phyloP scores from a whole-genome alignment of 139 green algal species.

The Monoraphidium neglectum region DNA sequence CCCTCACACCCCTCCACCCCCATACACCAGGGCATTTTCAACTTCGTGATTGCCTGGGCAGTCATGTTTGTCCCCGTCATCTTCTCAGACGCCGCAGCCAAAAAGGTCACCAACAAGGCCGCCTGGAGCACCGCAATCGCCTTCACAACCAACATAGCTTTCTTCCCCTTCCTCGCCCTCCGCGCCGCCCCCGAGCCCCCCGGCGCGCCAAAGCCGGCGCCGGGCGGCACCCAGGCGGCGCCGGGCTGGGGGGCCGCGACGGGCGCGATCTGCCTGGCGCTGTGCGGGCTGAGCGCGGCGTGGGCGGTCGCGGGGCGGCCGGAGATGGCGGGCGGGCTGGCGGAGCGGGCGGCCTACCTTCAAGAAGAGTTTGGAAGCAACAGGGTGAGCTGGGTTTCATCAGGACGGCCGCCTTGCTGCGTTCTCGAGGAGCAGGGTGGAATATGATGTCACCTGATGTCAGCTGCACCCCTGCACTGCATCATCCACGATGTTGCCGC shows the following conservation, averaged over 20 bases:
- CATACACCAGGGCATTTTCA: slow-evolving; percentile 77
- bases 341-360: slow-evolving; percentile 54
- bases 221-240: slow-evolving; percentile 24
- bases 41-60: slow-evolving; percentile 76
- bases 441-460: not conserved
- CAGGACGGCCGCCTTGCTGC: not conserved
- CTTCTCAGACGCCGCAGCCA: slow-evolving; percentile 54
- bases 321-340: slow-evolving; percentile 69
- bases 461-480: not conserved
- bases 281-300: slow-evolving; percentile 64
- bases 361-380: slow-evolving; percentile 37
- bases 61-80: slow-evolving; percentile 77
- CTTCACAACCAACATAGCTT: slow-evolving; percentile 87
- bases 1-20: too few relatives aligned
- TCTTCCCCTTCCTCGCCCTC: slow-evolving; percentile 77
- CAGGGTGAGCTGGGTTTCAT: slow-evolving; percentile 18
- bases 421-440: too few relatives aligned
- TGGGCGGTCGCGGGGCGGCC: slow-evolving; percentile 68
- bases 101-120: slow-evolving; percentile 47
- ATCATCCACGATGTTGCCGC: not conserved
- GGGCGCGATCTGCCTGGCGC: slow-evolving; percentile 16
- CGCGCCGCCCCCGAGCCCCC: slow-evolving; percentile 49
- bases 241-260: slow-evolving; percentile 31
- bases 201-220: not conserved
- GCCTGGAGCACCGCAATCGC: slow-evolving; percentile 65